A percentile compares a stretch with the other conserved stretches of the same genome.
Conservation (phyloP, 129 eudicot species). For the Calendula officinalis region DNA sequence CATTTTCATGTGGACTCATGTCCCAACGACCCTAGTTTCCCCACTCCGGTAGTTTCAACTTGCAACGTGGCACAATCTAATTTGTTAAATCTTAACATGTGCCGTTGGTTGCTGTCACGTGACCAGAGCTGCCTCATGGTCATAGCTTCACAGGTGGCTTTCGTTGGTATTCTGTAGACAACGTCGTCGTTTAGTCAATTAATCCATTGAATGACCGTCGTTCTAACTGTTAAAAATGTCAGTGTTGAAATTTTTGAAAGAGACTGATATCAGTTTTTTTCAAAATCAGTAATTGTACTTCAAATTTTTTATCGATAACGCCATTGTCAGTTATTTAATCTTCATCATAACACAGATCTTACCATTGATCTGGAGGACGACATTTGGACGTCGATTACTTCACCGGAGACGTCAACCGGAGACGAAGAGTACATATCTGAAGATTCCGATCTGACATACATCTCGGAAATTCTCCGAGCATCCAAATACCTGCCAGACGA, state of each 20-base stretch:
- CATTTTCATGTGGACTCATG: slow-evolving; percentile 33
- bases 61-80: slow-evolving; percentile 19
- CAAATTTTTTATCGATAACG: no score
- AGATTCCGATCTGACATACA: slow-evolving; percentile 29
- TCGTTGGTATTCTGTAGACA: slow-evolving; percentile 34
- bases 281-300: slow-evolving; percentile 14
- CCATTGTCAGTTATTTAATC: no score
- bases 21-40: slow-evolving; percentile 2
- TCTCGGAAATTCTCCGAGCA: slow-evolving; percentile 71
- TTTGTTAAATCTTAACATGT: slow-evolving; percentile 25
- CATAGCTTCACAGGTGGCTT: slow-evolving; percentile 13
- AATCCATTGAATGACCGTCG: slow-evolving; percentile 33
- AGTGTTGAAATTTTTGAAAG: slow-evolving; percentile 28
- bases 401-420: slow-evolving; percentile 27
- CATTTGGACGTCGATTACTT: slow-evolving; percentile 49
- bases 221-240: slow-evolving; percentile 32
- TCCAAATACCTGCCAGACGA: slow-evolving; percentile 62
- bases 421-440: slow-evolving; percentile 18
- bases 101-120: slow-evolving; percentile 33
- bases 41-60: slow-evolving; percentile 7
- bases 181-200: slow-evolving; percentile 33
- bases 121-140: slow-evolving; percentile 2
- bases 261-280: slow-evolving; percentile 32
- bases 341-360: slow-evolving; percentile 27
- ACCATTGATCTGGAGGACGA: slow-evolving; percentile 60